Conservation (phyloP, 108 stramenopile species). For the Cyclotella atomus region DNA sequence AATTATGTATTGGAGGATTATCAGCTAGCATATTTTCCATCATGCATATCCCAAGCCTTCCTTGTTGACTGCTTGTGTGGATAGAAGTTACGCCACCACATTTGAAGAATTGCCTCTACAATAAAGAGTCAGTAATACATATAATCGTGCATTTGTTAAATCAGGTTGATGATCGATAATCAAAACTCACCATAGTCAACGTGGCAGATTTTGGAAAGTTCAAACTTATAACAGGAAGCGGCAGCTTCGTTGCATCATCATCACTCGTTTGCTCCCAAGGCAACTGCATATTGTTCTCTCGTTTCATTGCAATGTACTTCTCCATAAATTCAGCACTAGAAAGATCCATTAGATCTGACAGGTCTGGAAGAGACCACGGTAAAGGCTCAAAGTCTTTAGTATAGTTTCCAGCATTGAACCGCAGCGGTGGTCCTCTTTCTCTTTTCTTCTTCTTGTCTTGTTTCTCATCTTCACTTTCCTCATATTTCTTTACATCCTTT, state of each 20-base stretch:
- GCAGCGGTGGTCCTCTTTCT: neutral
- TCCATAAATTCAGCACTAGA: constrained; percentile 47
- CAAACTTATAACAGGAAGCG: constrained; percentile 43
- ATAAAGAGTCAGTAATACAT: too few relatives aligned
- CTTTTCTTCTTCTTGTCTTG: neutral
- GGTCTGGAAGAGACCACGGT: constrained; percentile 47
- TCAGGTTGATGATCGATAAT: too few relatives aligned
- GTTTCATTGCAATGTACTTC: constrained; percentile 37
- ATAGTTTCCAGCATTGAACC: constrained; percentile 16
- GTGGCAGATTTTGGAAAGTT: constrained; percentile 52
- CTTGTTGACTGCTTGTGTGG: constrained; percentile 40
- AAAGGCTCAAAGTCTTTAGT: constrained; percentile 22
- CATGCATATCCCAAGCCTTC: constrained; percentile 48
- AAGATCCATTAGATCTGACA: constrained; percentile 4
- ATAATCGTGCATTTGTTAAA: too few relatives aligned
- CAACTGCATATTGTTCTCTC: constrained; percentile 13
- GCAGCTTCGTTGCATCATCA: constrained; percentile 19
- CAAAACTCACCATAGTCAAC: constrained; percentile 45
- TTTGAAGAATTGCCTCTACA: constrained; percentile 33
- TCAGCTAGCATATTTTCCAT: constrained; percentile 41
- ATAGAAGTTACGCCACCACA: constrained; percentile 41
- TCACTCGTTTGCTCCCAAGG: constrained; percentile 31
- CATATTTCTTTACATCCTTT: neutral
- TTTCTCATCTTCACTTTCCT: constrained; percentile 7
- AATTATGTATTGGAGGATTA: constrained; percentile 32